These are phyloP conservation scores for Colletotrichum cordylinicola DNA, from an alignment of 2,329 filamentous ascomycete species.

Conservation along the genomic window DNA sequence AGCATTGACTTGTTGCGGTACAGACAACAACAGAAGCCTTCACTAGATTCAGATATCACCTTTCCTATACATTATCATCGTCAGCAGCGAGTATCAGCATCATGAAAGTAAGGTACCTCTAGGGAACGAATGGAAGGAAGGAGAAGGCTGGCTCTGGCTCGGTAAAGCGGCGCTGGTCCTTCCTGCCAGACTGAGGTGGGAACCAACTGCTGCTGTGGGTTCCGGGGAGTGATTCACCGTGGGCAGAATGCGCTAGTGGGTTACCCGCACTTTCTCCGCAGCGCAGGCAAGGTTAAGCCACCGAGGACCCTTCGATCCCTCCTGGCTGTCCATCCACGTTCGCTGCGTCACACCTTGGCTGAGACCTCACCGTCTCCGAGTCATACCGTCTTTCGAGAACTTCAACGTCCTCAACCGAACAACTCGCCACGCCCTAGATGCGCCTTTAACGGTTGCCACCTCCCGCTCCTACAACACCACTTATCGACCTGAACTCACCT, in stretches of 20 bases:
- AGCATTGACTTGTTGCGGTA: neutral
- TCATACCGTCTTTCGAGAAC: constrained; percentile 5
- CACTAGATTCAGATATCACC: neutral
- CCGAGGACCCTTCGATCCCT: neutral
- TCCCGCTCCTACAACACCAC: neutral
- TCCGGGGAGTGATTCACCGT: constrained; percentile 3
- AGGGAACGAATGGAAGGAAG: neutral
- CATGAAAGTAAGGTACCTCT: neutral
- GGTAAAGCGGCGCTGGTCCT: neutral
- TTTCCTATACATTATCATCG: neutral
- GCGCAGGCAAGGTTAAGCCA: constrained; percentile 6
- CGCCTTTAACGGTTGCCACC: neutral
- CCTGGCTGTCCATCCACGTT: neutral
- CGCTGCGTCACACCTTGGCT: constrained; percentile 13
- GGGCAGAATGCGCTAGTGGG: neutral
- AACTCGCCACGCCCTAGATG: neutral
- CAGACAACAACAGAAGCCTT: neutral
- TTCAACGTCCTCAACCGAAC: neutral
- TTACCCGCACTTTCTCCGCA: constrained; percentile 21
- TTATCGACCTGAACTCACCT: neutral
- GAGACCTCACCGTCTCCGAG: constrained; percentile 5
- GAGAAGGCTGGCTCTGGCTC: neutral
- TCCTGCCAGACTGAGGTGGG: neutral
- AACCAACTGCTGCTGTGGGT: neutral
- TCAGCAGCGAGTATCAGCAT: neutral